Base-by-base conservation (phyloP, 257 asterid species). In the Salvia miltiorrhiza region DNA sequence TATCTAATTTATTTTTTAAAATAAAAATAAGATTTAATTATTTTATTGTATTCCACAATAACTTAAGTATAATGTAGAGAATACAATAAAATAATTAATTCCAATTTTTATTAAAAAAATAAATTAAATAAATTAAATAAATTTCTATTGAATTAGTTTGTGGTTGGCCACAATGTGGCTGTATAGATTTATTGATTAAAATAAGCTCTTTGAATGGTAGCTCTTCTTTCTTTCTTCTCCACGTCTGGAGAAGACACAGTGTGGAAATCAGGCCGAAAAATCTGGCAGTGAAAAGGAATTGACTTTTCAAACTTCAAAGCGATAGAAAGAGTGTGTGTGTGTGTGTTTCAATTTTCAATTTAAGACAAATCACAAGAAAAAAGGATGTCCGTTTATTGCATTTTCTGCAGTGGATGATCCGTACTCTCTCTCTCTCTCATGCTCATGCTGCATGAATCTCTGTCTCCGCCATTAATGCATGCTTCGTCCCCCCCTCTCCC, bases 391-490 rank as follows among this genome's bases (percentile, higher is more conserved):
- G 65, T 69, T 75, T 72, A 73, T 70, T 76, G 74, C 75, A 47
- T 20, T 74, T 74, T 52, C 68, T 63, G 80, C 52, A 55, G 53
- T 70, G 9, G 62, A 28, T 43, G 62, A 28, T 43, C 59, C 76
- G 74, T 76, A 68, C 78, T 60, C 73, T 49, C 54, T 44, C 71
- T 59, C 72, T 55, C 56, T 28, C 72, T 33, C 65, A 53, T 23
- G 35, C 71, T 59, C 72, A 63, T 69, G 77, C 72, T 59, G 75
- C 76, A 65, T 79, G 72, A 66, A 73, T 78, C 55, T 71, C 67
- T 74, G 78, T 67, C 72, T 72, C 62, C 58, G 54, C 81, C 83
- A 74, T 78, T 73, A 79, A 71, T 72, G 76, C 72, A 47, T 33
- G 55, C 68, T 49, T 13, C 32, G 7, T 20, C 28, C 14, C 37